A percentile compares a stretch with the other conserved stretches of the same genome.
Evolutionary conservation across 345 rosid species (phyloP).

Genomic region (Corchorus olitorius): DNA sequence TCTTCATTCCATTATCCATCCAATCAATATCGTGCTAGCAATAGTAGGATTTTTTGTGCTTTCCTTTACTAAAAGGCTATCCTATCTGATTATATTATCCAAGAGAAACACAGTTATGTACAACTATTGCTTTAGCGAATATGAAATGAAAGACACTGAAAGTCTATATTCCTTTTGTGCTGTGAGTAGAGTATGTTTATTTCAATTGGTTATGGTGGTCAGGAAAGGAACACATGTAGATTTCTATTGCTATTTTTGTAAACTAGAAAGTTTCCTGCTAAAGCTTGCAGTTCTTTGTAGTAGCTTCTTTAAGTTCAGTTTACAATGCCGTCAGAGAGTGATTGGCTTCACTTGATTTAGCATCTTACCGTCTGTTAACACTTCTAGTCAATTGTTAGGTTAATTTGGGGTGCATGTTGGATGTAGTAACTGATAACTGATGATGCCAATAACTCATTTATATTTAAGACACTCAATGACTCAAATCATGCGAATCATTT

Average conservation of each 20-base stretch:
- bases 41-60: not conserved
- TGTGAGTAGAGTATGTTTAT: not conserved
- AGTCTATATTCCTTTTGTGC: not conserved
- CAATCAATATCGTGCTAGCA: not conserved
- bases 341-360: not conserved
- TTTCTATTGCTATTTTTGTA: not conserved
- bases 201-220: not conserved
- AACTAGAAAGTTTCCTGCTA: slow-evolving; percentile 5
- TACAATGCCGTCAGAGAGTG: not conserved
- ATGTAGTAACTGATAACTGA: not conserved
- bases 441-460: not conserved
- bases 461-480: not conserved
- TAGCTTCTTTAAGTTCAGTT: not conserved
- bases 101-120: not conserved
- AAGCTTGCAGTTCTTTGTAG: not conserved
- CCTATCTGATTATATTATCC: not conserved
- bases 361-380: not conserved
- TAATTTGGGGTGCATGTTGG: not conserved
- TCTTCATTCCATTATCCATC: not conserved
- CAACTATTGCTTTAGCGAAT: not conserved
- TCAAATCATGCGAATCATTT: not conserved
- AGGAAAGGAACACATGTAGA: not conserved
- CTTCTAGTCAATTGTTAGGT: not conserved
- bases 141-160: not conserved
- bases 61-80: not conserved